A percentile compares a stretch with the other conserved stretches of the same genome.
phyloP scores from a whole-genome alignment of 768 basidiomycete species.

The Suillus subaureus region DNA sequence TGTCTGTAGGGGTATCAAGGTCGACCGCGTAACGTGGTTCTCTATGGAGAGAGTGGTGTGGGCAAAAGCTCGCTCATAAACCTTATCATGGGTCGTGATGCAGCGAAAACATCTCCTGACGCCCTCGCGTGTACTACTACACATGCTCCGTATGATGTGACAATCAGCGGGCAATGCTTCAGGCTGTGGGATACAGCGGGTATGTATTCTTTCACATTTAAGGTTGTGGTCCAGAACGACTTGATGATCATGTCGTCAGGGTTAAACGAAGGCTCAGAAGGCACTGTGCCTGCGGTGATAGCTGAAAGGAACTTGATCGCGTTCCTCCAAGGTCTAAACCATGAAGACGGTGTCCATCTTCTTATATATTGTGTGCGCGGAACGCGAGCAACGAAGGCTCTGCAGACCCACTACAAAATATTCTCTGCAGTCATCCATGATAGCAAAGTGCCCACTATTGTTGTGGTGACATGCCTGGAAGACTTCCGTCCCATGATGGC shows the following conservation, averaged over 20 bases:
- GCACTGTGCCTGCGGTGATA: conserved; percentile 7
- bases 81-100: conserved; percentile 29
- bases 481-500: conserved; percentile 20
- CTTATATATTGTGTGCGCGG: conserved; percentile 35
- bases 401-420: conserved; percentile 28
- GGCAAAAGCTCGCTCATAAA: conserved; percentile 49
- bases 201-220: conserved; percentile 29
- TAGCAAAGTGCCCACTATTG: conserved; percentile 21
- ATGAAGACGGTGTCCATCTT: conserved; percentile 30
- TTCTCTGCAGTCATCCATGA: conserved; percentile 31
- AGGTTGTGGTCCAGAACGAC: conserved; percentile 18
- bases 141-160: conserved; percentile 23
- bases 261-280: conserved; percentile 18
- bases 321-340: conserved; percentile 28
- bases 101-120: conserved; percentile 34
- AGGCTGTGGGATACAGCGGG: conserved; percentile 37
- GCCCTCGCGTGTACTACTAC: conserved; percentile 37
- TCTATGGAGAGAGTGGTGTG: conserved; percentile 35
- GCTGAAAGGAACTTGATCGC: conserved; percentile 11
- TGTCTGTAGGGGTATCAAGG: not conserved
- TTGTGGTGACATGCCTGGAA: conserved; percentile 23
- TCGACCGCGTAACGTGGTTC: conserved; percentile 32
- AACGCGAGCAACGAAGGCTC: conserved; percentile 25
- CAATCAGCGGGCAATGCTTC: conserved; percentile 24
- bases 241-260: conserved; percentile 27